Percentiles rank a stretch among this genome's conserved stretches.
Evolutionary conservation across 2,329 filamentous ascomycete genomes (phyloP).

Genomic region (Verticillium klebahnii): DNA sequence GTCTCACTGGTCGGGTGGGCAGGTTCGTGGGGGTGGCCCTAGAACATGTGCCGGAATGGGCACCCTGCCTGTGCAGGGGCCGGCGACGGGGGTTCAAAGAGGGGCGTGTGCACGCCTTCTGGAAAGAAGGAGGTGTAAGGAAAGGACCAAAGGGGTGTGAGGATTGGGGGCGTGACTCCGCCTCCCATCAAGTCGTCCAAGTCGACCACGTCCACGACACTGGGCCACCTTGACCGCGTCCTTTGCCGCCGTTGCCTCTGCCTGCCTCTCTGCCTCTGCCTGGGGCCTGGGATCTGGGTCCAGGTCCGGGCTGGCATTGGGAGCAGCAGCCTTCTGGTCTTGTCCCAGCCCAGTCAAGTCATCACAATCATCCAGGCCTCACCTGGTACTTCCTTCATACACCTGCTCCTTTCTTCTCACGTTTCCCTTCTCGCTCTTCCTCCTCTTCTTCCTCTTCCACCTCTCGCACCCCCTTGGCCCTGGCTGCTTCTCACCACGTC

Average conservation of each 20-base stretch:
- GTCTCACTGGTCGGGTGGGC: conserved; percentile 7
- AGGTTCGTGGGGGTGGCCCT: not conserved
- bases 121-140: not conserved
- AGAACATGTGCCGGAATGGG: not conserved
- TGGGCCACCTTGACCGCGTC: not conserved
- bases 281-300: not conserved
- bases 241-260: not conserved
- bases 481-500: not conserved
- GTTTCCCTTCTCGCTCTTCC: not conserved
- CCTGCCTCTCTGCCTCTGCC: not conserved
- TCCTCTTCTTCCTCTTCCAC: not conserved
- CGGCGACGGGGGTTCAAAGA: not conserved
- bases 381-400: conserved; percentile 3
- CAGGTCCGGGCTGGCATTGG: not conserved
- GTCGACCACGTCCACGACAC: not conserved
- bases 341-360: not conserved
- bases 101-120: not conserved
- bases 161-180: conserved; percentile 1
- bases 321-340: not conserved
- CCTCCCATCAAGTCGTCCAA: not conserved
- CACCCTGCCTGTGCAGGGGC: not conserved
- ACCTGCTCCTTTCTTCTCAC: conserved; percentile 4
- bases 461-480: not conserved
- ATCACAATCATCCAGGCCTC: not conserved
- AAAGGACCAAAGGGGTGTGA: not conserved